These are phyloP conservation scores for Termitomyces sp. DNA, from an alignment of 768 basidiomycete genomes.

Conservation along the genomic window DNA sequence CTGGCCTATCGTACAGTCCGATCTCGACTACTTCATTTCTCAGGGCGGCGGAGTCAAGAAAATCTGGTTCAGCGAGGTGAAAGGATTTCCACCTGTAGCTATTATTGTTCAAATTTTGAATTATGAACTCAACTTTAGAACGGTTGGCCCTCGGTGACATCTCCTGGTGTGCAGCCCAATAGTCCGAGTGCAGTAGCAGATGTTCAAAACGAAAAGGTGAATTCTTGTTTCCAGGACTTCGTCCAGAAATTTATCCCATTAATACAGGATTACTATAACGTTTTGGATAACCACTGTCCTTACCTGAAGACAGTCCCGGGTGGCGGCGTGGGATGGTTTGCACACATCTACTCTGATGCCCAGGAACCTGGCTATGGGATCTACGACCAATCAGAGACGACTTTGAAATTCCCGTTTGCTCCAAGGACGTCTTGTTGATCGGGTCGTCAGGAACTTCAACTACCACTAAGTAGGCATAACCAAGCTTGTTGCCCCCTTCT, in stretches of 20 bases:
- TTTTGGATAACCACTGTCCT: constrained; percentile 60
- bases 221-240: constrained; percentile 10
- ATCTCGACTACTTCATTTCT: constrained; percentile 64
- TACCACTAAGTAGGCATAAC: too few relatives aligned
- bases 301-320: constrained; percentile 53
- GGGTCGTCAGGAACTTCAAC: background rate
- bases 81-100: constrained; percentile 4
- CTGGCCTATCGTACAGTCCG: constrained; percentile 55
- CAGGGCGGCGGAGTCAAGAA: constrained; percentile 59
- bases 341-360: constrained; percentile 68
- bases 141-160: constrained; percentile 72
- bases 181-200: constrained; percentile 54
- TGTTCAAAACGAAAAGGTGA: constrained; percentile 55
- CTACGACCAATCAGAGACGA: constrained; percentile 37
- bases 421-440: constrained; percentile 56
- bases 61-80: constrained; percentile 66
- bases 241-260: constrained; percentile 1
- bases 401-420: constrained; percentile 57
- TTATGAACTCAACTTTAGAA: constrained; percentile 36
- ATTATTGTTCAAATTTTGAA: background rate
- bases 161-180: constrained; percentile 57
- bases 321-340: constrained; percentile 78
- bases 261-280: constrained; percentile 49
- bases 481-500: background rate
- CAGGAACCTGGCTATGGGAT: constrained; percentile 70